A percentile compares a stretch with the other conserved stretches of the same genome.
Evolutionary conservation across 805 yeast species (phyloP).

Genomic region (Metschnikowia sp.): DNA sequence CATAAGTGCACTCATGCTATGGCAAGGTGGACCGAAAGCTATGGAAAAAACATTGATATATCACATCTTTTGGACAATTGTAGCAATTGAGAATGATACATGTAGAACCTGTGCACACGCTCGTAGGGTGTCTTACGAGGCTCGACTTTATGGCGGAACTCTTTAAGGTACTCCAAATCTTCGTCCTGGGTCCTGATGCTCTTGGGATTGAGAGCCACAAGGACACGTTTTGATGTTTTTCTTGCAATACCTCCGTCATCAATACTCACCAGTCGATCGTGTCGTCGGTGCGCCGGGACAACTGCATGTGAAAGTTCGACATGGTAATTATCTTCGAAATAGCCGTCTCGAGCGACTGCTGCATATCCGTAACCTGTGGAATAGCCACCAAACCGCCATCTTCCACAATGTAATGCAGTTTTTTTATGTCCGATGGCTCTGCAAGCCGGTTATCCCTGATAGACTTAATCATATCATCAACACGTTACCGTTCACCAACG

Average conservation of each 20-base stretch:
- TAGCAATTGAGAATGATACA: too few relatives aligned
- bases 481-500: conserved; percentile 84
- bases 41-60: too few relatives aligned
- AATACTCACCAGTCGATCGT: conserved; percentile 59
- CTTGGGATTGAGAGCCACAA: conserved; percentile 51
- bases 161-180: conserved; percentile 38
- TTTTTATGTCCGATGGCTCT: conserved; percentile 76
- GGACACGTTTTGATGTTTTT: conserved; percentile 34
- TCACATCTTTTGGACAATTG: too few relatives aligned
- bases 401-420: conserved; percentile 77
- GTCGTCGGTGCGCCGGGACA: conserved; percentile 70
- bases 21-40: too few relatives aligned
- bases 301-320: conserved; percentile 61
- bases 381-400: conserved; percentile 53
- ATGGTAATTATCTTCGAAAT: conserved; percentile 65
- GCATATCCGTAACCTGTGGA: conserved; percentile 36
- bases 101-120: conserved; percentile 30
- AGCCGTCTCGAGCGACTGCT: conserved; percentile 71
- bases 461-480: conserved; percentile 79
- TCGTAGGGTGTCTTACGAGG: conserved; percentile 24
- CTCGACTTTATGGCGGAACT: conserved; percentile 46
- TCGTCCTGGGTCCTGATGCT: conserved; percentile 48
- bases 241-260: conserved; percentile 44
- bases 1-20: too few relatives aligned
- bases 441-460: conserved; percentile 83